A percentile compares a stretch with the other conserved stretches of the same genome.
Conservation (phyloP, 768 basidiomycete genomes). For the Tulasnella sp. region DNA sequence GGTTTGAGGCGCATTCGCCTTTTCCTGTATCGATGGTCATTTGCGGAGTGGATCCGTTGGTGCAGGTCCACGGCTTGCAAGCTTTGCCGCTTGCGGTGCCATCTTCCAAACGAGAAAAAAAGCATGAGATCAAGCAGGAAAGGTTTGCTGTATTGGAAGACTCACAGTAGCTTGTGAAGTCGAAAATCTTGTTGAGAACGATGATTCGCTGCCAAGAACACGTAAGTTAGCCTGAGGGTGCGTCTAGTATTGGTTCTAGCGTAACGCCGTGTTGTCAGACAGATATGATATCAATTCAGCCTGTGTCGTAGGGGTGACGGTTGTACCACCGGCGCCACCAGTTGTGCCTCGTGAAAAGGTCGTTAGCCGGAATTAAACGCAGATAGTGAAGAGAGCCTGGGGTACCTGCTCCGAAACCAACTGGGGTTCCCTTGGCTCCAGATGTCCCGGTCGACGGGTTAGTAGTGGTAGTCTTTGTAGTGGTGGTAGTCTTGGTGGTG, state of each 20-base stretch:
- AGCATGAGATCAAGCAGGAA: too few species aligned
- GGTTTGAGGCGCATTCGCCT: background rate
- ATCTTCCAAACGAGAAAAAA: background rate
- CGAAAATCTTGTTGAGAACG: constrained; percentile 1
- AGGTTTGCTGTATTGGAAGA: too few species aligned
- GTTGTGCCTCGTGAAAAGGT: background rate
- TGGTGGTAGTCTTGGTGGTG: background rate
- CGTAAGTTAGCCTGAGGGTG: background rate
- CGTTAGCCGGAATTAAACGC: background rate
- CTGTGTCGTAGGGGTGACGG: background rate
- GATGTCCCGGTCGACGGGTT: background rate
- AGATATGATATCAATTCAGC: background rate
- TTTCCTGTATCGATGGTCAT: background rate
- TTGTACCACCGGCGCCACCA: background rate
- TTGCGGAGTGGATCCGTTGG: background rate
- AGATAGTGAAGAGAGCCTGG: background rate
- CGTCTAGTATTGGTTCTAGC: background rate
- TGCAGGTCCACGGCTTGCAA: background rate
- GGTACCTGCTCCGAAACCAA: background rate
- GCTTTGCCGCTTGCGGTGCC: background rate
- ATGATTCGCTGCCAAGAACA: background rate
- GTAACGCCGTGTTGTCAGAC: background rate
- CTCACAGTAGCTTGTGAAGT: background rate
- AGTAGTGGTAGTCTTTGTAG: background rate
- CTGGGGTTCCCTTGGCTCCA: background rate